Base-by-base conservation (phyloP, 169 alveolate genomes). In the Babesia microti region DNA sequence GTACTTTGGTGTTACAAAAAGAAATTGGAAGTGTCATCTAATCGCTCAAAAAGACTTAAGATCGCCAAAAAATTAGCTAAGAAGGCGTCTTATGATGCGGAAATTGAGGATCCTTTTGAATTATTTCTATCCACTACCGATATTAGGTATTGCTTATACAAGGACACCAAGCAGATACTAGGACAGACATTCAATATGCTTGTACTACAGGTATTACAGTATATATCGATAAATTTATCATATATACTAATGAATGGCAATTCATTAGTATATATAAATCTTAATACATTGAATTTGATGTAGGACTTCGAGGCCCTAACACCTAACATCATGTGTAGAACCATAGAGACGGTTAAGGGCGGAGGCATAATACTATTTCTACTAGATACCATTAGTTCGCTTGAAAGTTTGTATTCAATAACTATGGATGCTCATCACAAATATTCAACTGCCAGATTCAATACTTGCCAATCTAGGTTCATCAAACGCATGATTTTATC, bases 1-100 rank as follows among this genome's bases (percentile, higher is more conserved):
- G 92, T 92, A 23, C 81, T 92, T 15, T 95, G 99, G 99, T 97
- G 99, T 76, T 97, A 97, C 74, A 95, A 93, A 75, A 91, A 94
- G 69, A 97, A 93, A 48, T 67, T 97, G 17, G 98, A 96, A 37
- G 94, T 95, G 81, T 81, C 95, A 22, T 89, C 97, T 12, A 97
- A 96, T 67, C 88, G 89, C 35, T 81, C 89, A 65, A 94, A 93
- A 72, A 86, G 99, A 33, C 87, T 85, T 75, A 87, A 89, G 68
- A 88, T 88, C 71, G 85, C 91, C 47, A 89, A 91, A 66, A 90
- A 91, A 46, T 72, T 81, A 71, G 84, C 92, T 59, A 79, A 84
- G 50, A 80, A 83, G 41, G 99, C 98, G 0, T 73, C 81, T 22
- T 88, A 87, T 41, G 98, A 93, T 48, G 80, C 84, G 29, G 91